Conservation (phyloP, 441 rosid genomes). For the Eruca vesicaria region DNA sequence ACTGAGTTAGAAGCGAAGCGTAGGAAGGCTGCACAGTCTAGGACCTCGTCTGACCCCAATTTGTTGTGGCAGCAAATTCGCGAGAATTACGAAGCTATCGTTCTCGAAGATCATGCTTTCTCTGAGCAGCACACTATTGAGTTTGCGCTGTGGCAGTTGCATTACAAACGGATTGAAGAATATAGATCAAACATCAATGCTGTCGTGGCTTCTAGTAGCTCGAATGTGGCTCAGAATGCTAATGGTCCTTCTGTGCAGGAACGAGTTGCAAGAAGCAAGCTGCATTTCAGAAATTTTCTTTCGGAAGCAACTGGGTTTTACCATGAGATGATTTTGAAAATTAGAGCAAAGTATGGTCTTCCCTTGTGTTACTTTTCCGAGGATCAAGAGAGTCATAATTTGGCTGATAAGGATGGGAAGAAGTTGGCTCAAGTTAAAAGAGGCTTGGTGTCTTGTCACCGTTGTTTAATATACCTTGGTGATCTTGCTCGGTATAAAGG, state of each 20-base stretch:
- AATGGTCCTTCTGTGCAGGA: slow-evolving; percentile 63
- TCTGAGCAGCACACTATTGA: slow-evolving; percentile 84
- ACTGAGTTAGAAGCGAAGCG: slow-evolving; percentile 74
- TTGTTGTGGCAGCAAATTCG: slow-evolving; percentile 89
- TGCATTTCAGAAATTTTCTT: slow-evolving; percentile 78
- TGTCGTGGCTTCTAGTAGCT: slow-evolving; percentile 53
- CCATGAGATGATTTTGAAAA: slow-evolving; percentile 79
- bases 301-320: slow-evolving; percentile 94
- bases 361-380: slow-evolving; percentile 79
- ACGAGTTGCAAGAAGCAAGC: slow-evolving; percentile 55
- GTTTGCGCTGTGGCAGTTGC: slow-evolving; percentile 86
- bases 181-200: slow-evolving; percentile 63
- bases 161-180: slow-evolving; percentile 84
- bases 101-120: slow-evolving; percentile 87
- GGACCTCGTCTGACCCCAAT: slow-evolving; percentile 75
- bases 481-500: slow-evolving; percentile 97
- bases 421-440: slow-evolving; percentile 65
- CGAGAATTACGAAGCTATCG: slow-evolving; percentile 90
- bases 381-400: slow-evolving; percentile 56
- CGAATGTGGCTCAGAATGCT: slow-evolving; percentile 46
- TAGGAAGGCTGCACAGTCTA: slow-evolving; percentile 68
- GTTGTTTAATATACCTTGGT: slow-evolving; percentile 95
- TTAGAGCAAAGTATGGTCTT: slow-evolving; percentile 90
- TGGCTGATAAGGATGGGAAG: slow-evolving; percentile 73
- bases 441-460: slow-evolving; percentile 87